Evolutionary conservation across 495 filamentous ascomycete genomes (phyloP).

Genomic region (Tetracladium setigerum): DNA sequence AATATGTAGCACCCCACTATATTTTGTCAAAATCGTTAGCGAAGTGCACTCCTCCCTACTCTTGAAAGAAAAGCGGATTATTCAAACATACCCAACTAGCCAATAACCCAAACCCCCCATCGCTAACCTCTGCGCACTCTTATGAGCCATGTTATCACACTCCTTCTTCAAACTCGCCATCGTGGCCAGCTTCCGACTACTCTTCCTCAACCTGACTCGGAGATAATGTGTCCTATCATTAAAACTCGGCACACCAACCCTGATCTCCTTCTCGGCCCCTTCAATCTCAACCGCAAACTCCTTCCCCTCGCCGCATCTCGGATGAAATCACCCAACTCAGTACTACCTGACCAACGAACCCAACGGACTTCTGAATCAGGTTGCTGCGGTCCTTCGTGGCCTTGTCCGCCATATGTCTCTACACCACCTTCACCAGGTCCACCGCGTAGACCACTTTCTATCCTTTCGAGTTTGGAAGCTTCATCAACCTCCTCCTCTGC

Average conservation of each 20-base stretch:
- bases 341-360: slow-evolving; percentile 85
- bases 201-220: slow-evolving; percentile 64
- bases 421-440: slow-evolving; percentile 44
- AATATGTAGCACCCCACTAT: slow-evolving; percentile 64
- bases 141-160: slow-evolving; percentile 72
- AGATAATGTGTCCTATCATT: slow-evolving; percentile 83
- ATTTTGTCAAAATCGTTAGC: no score
- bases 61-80: no score
- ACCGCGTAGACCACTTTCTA: slow-evolving; percentile 17
- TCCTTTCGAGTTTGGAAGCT: slow-evolving; percentile 22
- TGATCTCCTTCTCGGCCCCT: slow-evolving; percentile 59
- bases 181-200: slow-evolving; percentile 54
- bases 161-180: slow-evolving; percentile 69
- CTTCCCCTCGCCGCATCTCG: slow-evolving; percentile 75
- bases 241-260: slow-evolving; percentile 78
- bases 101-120: slow-evolving; percentile 69
- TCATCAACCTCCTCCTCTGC: background rate
- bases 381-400: slow-evolving; percentile 33
- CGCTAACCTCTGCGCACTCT: slow-evolving; percentile 69
- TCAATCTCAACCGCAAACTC: slow-evolving; percentile 85
- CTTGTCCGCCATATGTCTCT: slow-evolving; percentile 52
- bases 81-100: slow-evolving; percentile 43
- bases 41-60: no score
- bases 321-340: slow-evolving; percentile 93
- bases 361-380: slow-evolving; percentile 41